A percentile compares a stretch with the other conserved stretches of the same genome.
These are phyloP conservation scores for Cladobotryum mycophilum DNA, from an alignment of 2,329 filamentous ascomycete species.

Conservation along the genomic window DNA sequence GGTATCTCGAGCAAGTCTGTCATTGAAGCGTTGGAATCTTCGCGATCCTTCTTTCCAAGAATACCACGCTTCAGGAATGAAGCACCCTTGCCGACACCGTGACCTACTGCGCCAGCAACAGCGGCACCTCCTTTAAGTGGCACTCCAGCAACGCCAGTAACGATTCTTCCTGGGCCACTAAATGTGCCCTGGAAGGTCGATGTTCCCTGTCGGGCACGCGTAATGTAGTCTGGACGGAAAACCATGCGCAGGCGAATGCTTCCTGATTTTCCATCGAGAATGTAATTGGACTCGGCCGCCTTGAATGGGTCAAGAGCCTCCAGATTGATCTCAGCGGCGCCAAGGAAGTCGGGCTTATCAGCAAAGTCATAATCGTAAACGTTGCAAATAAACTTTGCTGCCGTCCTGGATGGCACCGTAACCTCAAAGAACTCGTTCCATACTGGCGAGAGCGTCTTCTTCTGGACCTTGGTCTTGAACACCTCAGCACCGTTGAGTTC, in stretches of 20 bases:
- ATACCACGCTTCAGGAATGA: conserved; percentile 86
- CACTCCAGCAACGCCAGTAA: conserved; percentile 71
- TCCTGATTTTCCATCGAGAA: conserved; percentile 85
- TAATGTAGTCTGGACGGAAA: conserved; percentile 90
- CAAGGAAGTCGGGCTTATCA: conserved; percentile 88
- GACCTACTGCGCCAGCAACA: conserved; percentile 64
- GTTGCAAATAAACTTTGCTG: conserved; percentile 72
- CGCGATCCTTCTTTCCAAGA: conserved; percentile 63
- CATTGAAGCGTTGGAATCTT: conserved; percentile 43
- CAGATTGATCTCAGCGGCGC: conserved; percentile 68
- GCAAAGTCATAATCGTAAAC: conserved; percentile 97
- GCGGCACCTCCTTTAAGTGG: conserved; percentile 90
- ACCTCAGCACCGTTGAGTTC: conserved; percentile 81
- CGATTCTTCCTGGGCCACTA: conserved; percentile 77
- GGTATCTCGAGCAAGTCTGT: conserved; percentile 37
- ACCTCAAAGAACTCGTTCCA: conserved; percentile 98
- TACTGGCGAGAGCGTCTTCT: conserved; percentile 89
- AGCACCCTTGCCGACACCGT: conserved; percentile 80
- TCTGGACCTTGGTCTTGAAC: conserved; percentile 91
- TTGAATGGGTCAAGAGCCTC: conserved; percentile 79
- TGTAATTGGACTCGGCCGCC: conserved; percentile 65
- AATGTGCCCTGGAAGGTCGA: conserved; percentile 93
- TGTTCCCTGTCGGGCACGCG: conserved; percentile 77
- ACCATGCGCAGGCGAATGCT: conserved; percentile 74
- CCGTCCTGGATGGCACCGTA: conserved; percentile 74